Base-by-base conservation (phyloP, 108 stramenopile genomes). In the Mediolabrus comicus region DNA sequence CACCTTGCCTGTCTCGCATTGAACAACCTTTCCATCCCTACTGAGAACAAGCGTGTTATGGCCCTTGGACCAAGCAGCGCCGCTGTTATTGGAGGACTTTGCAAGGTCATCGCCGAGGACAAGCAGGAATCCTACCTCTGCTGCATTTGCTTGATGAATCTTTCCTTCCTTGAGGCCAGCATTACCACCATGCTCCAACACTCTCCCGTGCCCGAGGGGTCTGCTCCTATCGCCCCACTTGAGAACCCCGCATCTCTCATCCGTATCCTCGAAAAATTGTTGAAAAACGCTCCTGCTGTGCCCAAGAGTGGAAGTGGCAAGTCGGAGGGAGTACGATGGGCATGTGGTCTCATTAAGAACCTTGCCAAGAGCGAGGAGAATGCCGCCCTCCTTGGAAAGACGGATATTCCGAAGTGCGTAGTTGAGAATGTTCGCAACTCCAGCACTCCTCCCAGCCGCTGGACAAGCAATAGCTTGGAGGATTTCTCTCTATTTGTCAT, bases 71-170 rank as follows among this genome's bases (percentile, higher is more conserved):
- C 91, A 36, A 77, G 86, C 9, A 87, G 89, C 30, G 85, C 87
- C 66, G 87, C 81, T 33, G 91, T 96, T 30, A 93, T 96, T 67
- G 92, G 89, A 63, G 95, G 90, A 52, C 85, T 95, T 26, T 90
- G 87, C 86, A 90, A 91, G 69, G 92, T 95, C 29, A 95, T 95
- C 62, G 88, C 90, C 58, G 90, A 91, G 65, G 92, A 96, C 71
- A 91, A 92, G 79, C 92, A 90, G 68, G 95, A 96, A 72, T 91
- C 92, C 10, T 96, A 96, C 84, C 75, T 96, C 36, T 92, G 92
- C 84, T 96, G 92, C 89, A 96, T 96, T 77, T 93, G 92, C 58
- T 82, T 96, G 69, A 93, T 96, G 92, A 96, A 96, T 73, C 87
- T 96, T 38, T 92, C 92, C 24, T 96, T 96, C 88, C 82, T 96